These are phyloP conservation scores for Globisporangium nodosum DNA, from an alignment of 352 stramenopile species.

Conservation along the genomic window DNA sequence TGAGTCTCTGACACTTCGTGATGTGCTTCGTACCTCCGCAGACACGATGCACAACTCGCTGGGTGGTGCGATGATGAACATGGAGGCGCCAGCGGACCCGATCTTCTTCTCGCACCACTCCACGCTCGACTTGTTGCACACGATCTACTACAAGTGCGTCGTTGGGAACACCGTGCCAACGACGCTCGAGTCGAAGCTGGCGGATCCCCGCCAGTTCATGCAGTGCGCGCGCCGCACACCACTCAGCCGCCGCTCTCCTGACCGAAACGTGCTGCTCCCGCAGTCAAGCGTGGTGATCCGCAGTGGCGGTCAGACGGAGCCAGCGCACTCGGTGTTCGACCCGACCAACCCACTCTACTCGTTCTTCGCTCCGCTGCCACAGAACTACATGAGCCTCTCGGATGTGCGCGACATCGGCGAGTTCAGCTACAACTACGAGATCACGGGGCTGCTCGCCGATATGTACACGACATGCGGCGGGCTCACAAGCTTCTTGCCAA, in stretches of 20 bases:
- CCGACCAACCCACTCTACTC: constrained; percentile 35
- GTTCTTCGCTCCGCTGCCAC: constrained; percentile 56
- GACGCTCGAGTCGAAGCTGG: constrained; percentile 45
- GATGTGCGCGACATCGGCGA: constrained; percentile 68
- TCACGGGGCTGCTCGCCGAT: constrained; percentile 56
- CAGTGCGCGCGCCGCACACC: constrained; percentile 39
- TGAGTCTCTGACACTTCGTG: constrained; percentile 9
- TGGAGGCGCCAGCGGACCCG: constrained; percentile 74
- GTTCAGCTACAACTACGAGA: constrained; percentile 86
- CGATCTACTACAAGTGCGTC: constrained; percentile 80
- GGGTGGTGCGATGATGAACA: constrained; percentile 52
- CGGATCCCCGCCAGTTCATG: constrained; percentile 55
- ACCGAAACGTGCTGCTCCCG: constrained; percentile 51
- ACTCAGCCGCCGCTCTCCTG: constrained; percentile 24
- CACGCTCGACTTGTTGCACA: constrained; percentile 78
- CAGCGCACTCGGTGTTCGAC: constrained; percentile 49
- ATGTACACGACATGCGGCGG: constrained; percentile 76
- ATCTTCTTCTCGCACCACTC: constrained; percentile 88
- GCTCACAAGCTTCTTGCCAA: constrained; percentile 18
- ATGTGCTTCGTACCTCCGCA: constrained; percentile 7
- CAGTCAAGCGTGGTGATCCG: constrained; percentile 48
- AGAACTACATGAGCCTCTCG: constrained; percentile 61
- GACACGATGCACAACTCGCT: constrained; percentile 81
- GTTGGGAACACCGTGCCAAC: constrained; percentile 56
- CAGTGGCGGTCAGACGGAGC: constrained; percentile 35